A percentile compares a stretch with the other conserved stretches of the same genome.
phyloP scores from a whole-genome alignment of 208 protist species.

The Trypanosoma scelopori region DNA sequence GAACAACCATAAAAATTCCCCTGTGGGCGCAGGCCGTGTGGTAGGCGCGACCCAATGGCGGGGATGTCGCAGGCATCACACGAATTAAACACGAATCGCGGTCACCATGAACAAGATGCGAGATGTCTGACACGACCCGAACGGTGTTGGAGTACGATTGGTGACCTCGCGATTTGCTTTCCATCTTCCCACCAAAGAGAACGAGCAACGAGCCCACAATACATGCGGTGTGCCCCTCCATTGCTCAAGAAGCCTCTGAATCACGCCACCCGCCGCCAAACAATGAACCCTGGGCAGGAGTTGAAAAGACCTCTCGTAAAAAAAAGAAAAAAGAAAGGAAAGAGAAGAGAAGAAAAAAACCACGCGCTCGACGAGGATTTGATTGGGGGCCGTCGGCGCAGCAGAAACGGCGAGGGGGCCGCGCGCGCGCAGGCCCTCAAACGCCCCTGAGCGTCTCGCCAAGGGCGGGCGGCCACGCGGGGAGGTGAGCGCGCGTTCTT shows the following conservation, averaged over 20 bases:
- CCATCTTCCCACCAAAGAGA: constrained; percentile 18
- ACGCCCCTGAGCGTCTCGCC: too few species aligned
- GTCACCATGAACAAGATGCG: not conserved
- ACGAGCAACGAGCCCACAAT: constrained; percentile 4
- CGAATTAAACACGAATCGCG: not conserved
- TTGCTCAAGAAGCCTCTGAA: not conserved
- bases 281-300: too few species aligned
- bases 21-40: constrained; percentile 11
- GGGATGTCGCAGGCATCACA: constrained; percentile 1
- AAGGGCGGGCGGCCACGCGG: too few species aligned
- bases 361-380: too few species aligned
- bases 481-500: too few species aligned
- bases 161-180: not conserved
- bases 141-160: constrained; percentile 4
- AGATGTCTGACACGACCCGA: not conserved
- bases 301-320: too few species aligned
- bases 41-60: constrained; percentile 10
- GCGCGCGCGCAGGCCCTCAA: too few species aligned
- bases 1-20: constrained; percentile 12
- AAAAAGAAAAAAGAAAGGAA: too few species aligned
- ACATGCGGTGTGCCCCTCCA: constrained; percentile 19
- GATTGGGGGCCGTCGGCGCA: too few species aligned
- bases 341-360: too few species aligned
- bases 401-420: too few species aligned
- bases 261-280: too few species aligned